A percentile compares a stretch with the other conserved stretches of the same genome.
phyloP scores from a whole-genome alignment of 768 basidiomycete species.

The Podaxis pistillaris region DNA sequence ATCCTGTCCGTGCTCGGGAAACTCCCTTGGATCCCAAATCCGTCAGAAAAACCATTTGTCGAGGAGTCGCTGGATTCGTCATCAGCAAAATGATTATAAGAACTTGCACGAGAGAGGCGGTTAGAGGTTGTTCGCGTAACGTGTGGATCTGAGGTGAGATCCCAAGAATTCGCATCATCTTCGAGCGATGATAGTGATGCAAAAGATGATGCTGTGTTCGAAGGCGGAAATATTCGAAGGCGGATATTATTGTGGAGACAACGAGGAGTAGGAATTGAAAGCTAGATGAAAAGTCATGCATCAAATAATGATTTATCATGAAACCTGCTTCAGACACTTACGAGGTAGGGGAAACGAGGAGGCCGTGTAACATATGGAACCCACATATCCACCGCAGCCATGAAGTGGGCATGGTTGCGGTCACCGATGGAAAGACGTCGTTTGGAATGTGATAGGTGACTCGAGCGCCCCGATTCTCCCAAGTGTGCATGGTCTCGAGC shows the following conservation, averaged over 20 bases:
- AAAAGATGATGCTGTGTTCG: conserved; percentile 51
- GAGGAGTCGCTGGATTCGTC: conserved; percentile 80
- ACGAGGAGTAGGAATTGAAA: conserved; percentile 75
- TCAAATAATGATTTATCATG: conserved; percentile 2
- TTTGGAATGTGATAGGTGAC: conserved; percentile 22
- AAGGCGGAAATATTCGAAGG: conserved; percentile 71
- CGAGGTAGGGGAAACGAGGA: conserved; percentile 73
- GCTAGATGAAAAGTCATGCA: conserved; percentile 34
- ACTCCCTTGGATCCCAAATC: conserved; percentile 69
- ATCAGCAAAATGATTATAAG: conserved; percentile 73
- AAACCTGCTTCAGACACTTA: conserved; percentile 28
- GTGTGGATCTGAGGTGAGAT: conserved; percentile 73
- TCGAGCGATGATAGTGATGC: conserved; percentile 78
- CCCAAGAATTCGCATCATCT: conserved; percentile 69
- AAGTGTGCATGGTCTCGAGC: conserved; percentile 17
- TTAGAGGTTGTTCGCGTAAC: conserved; percentile 55
- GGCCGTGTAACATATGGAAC: conserved; percentile 67
- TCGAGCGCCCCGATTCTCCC: neutral
- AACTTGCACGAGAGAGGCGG: conserved; percentile 52
- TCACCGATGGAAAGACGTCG: conserved; percentile 61
- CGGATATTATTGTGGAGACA: conserved; percentile 77
- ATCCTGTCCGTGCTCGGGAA: conserved; percentile 78
- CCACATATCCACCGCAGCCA: conserved; percentile 80
- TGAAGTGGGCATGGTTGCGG: conserved; percentile 63
- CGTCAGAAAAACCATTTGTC: conserved; percentile 52